Conservation (phyloP, 2,329 filamentous ascomycete genomes). For the Stachybotrys chartarum region DNA sequence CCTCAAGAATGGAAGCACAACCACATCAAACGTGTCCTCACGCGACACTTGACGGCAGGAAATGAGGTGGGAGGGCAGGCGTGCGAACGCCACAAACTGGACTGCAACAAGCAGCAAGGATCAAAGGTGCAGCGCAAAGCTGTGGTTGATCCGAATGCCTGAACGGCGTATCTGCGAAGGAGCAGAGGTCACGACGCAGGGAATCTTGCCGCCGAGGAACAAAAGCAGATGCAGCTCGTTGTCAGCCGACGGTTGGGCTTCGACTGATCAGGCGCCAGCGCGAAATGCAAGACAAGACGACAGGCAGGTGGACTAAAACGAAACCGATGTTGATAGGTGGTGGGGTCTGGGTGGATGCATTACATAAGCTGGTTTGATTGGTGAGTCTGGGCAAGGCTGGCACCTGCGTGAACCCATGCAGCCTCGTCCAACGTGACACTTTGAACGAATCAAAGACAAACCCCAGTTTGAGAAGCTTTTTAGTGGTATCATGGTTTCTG, state of each 20-base stretch:
- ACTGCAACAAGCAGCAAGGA: too few species aligned
- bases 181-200: neutral
- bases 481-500: too few species aligned
- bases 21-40: too few species aligned
- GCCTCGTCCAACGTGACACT: neutral
- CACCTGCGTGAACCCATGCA: neutral
- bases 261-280: slow-evolving; percentile 8
- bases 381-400: neutral
- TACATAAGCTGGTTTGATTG: neutral
- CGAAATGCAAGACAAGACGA: neutral
- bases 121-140: too few species aligned
- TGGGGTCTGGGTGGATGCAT: neutral
- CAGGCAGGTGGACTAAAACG: neutral
- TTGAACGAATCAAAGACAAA: neutral
- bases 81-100: too few species aligned
- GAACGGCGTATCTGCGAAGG: neutral
- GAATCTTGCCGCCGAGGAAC: neutral
- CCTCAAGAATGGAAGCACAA: too few species aligned
- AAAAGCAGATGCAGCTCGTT: neutral
- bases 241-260: slow-evolving; percentile 4
- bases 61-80: too few species aligned
- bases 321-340: neutral
- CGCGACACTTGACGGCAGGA: too few species aligned
- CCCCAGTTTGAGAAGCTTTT: too few species aligned
- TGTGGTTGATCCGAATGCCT: too few species aligned